Evolutionary conservation across 2,329 filamentous ascomycete genomes (phyloP).

Genomic region (Diplodia seriata): DNA sequence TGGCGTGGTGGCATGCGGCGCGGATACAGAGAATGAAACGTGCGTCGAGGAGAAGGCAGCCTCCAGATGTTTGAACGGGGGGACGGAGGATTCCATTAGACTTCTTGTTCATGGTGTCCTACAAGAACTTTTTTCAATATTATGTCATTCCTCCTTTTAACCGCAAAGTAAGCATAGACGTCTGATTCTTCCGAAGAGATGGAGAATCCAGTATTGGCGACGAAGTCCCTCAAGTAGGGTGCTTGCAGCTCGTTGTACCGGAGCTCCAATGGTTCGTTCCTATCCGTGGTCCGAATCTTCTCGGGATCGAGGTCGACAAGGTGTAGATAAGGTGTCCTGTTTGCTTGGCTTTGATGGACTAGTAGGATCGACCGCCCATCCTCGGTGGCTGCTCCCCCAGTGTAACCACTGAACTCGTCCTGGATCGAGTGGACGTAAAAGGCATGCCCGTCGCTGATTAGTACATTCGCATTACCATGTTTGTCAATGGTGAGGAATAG

Average conservation of each 20-base stretch:
- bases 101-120: not conserved
- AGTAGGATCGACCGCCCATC: conserved; percentile 16
- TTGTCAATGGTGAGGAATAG: conserved; percentile 18
- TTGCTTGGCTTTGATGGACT: conserved; percentile 7
- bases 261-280: not conserved
- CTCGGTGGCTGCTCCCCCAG: not conserved
- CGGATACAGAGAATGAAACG: conserved; percentile 19
- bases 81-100: not conserved
- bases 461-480: conserved; percentile 3
- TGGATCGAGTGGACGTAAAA: not conserved
- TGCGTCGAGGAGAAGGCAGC: not conserved
- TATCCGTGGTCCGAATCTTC: not conserved
- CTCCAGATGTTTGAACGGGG: not conserved
- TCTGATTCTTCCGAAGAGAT: conserved; percentile 4
- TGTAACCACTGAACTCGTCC: conserved; percentile 3
- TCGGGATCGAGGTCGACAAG: conserved; percentile 8
- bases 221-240: conserved; percentile 5
- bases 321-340: not conserved
- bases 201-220: not conserved
- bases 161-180: not conserved
- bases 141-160: not conserved
- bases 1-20: conserved; percentile 21
- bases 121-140: not conserved
- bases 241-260: not conserved
- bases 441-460: not conserved